Evolutionary conservation across 176 grass and related monocot species (phyloP), one percentile per base, ranked within the genome.

Genomic region (Areca catechu): DNA sequence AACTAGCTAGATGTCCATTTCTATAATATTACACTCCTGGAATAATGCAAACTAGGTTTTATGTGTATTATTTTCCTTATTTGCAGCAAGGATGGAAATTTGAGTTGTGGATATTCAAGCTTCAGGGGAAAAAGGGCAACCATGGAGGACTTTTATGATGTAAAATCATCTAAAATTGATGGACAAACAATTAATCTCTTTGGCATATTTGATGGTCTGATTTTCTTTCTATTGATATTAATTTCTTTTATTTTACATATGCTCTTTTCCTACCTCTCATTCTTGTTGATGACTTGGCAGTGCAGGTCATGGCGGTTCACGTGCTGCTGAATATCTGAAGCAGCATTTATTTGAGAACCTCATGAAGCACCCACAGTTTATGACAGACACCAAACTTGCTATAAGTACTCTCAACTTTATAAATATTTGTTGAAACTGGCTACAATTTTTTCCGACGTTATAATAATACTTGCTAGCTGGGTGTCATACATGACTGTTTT

Each of bases 71-170:
- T 64, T 62, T 85, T 57, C 66, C 48, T 62, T 68, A 19, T 69
- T 82, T 79, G 60, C 71, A 95, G 85, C 69, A 82, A 89, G 53
- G 75, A 95, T 29, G 82, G 81, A 74, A 85, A 79, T 43, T 50
- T 95, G 62, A 72, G 60, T 72, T 89, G 82, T 78, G 89, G 82
- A 61, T 95, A 95, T 61, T 79, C 85, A 24, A 95, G 85, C 76
- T 80, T 80, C 68, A 80, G 76, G 73, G 89, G 89, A 65, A 89
- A 79, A 74, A 95, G 89, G 82, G 76, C 58, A 61, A 75, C 29
- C 50, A 95, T 89, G 89, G 85, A 95, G 54, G 89, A 95, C 61
- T 89, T 83, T 57, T 89, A 78, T 47, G 82, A 89, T 56, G 72
- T 85, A 58, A 86, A 71, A 77, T 80, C 73, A 59, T 82, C 76